phyloP scores from a whole-genome alignment of 306 rosid species.

The Dryas alaskensis region DNA sequence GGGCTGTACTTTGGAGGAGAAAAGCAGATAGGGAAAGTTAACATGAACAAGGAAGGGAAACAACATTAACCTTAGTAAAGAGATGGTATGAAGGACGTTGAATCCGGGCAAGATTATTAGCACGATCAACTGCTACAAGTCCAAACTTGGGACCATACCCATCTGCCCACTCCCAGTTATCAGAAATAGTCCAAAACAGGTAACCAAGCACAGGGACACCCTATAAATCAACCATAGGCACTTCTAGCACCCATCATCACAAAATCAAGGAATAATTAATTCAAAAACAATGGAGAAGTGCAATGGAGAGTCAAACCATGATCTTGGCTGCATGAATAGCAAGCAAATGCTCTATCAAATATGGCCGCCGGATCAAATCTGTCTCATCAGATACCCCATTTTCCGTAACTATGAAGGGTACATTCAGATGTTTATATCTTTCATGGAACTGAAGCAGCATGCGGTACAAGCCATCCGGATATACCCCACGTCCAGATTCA shows the following conservation, averaged over 20 bases:
- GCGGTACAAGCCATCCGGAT: constrained; percentile 95
- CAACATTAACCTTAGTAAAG: constrained; percentile 61
- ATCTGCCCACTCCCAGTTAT: constrained; percentile 99
- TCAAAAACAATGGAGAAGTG: constrained; percentile 10
- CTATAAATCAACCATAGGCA: constrained; percentile 41
- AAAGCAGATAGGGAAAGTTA: constrained; percentile 4
- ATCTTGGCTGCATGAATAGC: constrained; percentile 77
- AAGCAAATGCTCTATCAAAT: constrained; percentile 82
- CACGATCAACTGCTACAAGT: constrained; percentile 91
- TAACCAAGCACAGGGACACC: constrained; percentile 69
- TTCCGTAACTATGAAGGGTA: constrained; percentile 82
- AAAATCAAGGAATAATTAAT: constrained; percentile 16
- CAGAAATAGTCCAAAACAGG: constrained; percentile 92
- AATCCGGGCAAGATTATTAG: constrained; percentile 59
- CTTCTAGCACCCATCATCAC: constrained; percentile 17
- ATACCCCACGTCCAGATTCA: constrained; percentile 98
- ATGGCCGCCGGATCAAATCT: constrained; percentile 86
- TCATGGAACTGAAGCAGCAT: constrained; percentile 88
- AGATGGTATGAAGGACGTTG: constrained; percentile 91
- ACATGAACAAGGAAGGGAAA: constrained; percentile 15
- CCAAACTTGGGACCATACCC: constrained; percentile 99
- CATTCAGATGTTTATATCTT: constrained; percentile 76
- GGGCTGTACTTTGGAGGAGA: not conserved
- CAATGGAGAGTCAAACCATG: constrained; percentile 47
- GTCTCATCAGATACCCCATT: constrained; percentile 92